Evolutionary conservation across 805 yeast genomes (phyloP), one percentile per base, ranked within the genome.

Genomic region (Metschnikowia koreensis): DNA sequence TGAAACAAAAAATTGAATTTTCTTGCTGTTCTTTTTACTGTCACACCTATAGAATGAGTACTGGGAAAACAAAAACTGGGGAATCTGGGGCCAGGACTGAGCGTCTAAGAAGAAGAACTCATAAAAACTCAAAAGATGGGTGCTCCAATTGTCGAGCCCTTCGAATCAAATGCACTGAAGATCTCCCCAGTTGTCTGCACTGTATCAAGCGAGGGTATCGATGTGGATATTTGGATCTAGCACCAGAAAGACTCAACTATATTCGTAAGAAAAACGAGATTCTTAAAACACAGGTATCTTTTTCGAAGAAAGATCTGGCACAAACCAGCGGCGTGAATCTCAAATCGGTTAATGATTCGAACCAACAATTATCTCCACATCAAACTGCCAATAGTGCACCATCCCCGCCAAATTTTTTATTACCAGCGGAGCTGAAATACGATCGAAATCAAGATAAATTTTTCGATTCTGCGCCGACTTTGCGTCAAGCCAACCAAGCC

Each of bases 131-230:
- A 13, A 52, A 60, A 33, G 66, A 63, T 44, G 66, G 74, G 9
- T 73, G 77, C 52, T 76, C 78, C 7, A 73, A 73, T 57, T 73
- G 78, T 60, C 70, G 71, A 44, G 66, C 68, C 16, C 71, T 69
- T 48, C 58, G 78, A 53, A 72, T 73, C 59, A 73, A 73, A 52
- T 73, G 77, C 49, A 56, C 71, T 1, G 78, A 73, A 48, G 78
- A 73, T 47, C 64, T 73, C 11, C 78, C 78, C 6, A 58, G 67
- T n/a, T 73, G 78, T 52, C 59, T 47, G 27, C 71, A 73, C 56
- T 73, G 77, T 55, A 49, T 69, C 26, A 67, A 67, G 52, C 73
- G 68, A 54, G 62, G 66, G 34, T 64, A 63, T 51, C 62, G 73
- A 9, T 73, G 78, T 60, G 76, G 78, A 1, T 73, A 73, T 52